Evolutionary conservation across 179 eudicot genomes (phyloP).

Genomic region (Sideroxylon spinosum): DNA sequence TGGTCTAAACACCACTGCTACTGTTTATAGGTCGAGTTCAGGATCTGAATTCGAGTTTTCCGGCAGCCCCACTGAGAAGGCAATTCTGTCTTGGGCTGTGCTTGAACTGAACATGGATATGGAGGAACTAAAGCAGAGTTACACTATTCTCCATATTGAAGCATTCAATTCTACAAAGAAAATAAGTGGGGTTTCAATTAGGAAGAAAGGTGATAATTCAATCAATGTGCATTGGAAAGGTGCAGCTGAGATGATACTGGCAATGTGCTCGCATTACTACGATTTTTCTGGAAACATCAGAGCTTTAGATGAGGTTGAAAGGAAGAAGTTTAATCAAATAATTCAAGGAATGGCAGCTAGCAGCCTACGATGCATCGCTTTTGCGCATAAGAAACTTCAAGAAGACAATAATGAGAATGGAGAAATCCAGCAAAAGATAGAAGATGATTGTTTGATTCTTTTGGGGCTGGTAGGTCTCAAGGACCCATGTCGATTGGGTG

Average conservation of each 20-base stretch:
- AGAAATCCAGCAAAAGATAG: not conserved
- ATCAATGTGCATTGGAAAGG: conserved; percentile 37
- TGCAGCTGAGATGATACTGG: conserved; percentile 30
- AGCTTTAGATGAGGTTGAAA: conserved; percentile 19
- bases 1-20: conserved; percentile 29
- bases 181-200: conserved; percentile 25
- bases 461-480: conserved; percentile 26
- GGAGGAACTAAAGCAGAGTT: conserved; percentile 18
- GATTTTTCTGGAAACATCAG: conserved; percentile 21
- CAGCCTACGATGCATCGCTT: conserved; percentile 41
- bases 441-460: conserved; percentile 23
- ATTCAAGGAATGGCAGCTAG: conserved; percentile 35
- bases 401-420: conserved; percentile 1
- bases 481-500: conserved; percentile 32
- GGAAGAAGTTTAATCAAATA: conserved; percentile 20
- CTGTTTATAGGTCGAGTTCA: conserved; percentile 15
- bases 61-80: conserved; percentile 30
- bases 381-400: conserved; percentile 29
- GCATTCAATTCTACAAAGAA: conserved; percentile 30
- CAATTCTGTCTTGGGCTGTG: conserved; percentile 34
- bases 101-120: conserved; percentile 27
- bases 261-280: conserved; percentile 35
- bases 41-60: conserved; percentile 11
- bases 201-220: conserved; percentile 12
- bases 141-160: conserved; percentile 20